Conservation (phyloP, 2,329 filamentous ascomycete species). For the Colletotrichum sp. region DNA sequence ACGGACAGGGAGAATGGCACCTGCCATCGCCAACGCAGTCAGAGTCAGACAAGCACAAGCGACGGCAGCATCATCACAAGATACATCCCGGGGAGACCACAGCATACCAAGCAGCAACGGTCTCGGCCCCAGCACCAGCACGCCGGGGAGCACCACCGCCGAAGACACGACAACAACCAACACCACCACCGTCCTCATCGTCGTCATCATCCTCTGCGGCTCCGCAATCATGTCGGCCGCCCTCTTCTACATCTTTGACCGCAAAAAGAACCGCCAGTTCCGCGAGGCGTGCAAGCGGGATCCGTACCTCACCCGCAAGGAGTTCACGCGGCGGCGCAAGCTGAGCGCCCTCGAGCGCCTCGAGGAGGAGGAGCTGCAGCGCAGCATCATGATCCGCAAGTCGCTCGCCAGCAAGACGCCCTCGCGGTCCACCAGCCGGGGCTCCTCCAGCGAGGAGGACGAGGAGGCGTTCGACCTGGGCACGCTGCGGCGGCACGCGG, state of each 20-base stretch:
- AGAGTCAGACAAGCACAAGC: neutral
- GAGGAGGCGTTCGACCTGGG: neutral
- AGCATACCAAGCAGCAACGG: neutral
- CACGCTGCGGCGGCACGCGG: neutral
- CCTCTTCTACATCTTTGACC: conserved; percentile 24
- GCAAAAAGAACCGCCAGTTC: conserved; percentile 26
- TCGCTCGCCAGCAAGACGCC: conserved; percentile 33
- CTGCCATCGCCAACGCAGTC: neutral
- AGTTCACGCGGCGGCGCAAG: conserved; percentile 28
- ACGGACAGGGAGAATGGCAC: conserved; percentile 10
- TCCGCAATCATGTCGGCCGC: conserved; percentile 27
- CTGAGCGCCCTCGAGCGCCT: conserved; percentile 28
- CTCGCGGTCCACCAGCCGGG: neutral
- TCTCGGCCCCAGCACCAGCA: neutral
- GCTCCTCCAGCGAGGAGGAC: neutral
- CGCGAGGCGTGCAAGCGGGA: conserved; percentile 26
- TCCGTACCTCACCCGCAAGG: conserved; percentile 28
- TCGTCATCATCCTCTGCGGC: conserved; percentile 26
- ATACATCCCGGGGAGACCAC: neutral
- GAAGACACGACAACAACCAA: neutral
- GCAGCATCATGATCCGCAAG: conserved; percentile 48
- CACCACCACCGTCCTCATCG: conserved; percentile 21
- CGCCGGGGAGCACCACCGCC: neutral
- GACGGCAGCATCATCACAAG: neutral
- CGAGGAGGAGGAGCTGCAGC: conserved; percentile 41